Conservation (phyloP, 129 eudicot species). For the Kitagawia praeruptora region DNA sequence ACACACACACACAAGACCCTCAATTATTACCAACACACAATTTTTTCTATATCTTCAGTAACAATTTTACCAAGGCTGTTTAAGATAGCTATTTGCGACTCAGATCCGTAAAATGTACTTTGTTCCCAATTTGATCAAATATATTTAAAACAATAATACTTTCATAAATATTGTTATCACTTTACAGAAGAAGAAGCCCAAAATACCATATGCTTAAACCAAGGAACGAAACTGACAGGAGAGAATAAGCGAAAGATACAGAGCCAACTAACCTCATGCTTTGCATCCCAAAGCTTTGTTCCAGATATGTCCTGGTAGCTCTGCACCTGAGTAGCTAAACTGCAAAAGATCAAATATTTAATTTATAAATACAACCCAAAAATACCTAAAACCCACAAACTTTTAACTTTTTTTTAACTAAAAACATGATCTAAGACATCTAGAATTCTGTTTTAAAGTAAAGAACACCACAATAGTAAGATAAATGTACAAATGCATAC, state of each 20-base stretch:
- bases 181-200: conserved; percentile 19
- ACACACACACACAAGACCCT: neutral
- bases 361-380: neutral
- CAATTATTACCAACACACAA: neutral
- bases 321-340: conserved; percentile 65
- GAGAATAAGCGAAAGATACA: neutral
- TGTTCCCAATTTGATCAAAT: too few relatives aligned
- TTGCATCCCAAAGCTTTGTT: conserved; percentile 93
- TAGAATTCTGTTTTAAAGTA: too few relatives aligned
- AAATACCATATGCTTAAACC: conserved; percentile 18
- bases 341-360: conserved; percentile 8
- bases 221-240: conserved; percentile 13
- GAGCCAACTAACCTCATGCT: conserved; percentile 58
- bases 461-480: too few relatives aligned
- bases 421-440: neutral
- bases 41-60: too few relatives aligned
- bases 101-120: neutral
- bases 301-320: conserved; percentile 63
- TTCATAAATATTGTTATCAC: neutral
- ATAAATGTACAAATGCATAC: too few relatives aligned
- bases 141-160: neutral
- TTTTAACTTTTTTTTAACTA: neutral
- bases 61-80: neutral
- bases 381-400: neutral
- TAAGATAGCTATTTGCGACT: neutral